These are phyloP conservation scores for Suhomyces maxii DNA, from an alignment of 1,139 yeast genomes.

Conservation along the genomic window DNA sequence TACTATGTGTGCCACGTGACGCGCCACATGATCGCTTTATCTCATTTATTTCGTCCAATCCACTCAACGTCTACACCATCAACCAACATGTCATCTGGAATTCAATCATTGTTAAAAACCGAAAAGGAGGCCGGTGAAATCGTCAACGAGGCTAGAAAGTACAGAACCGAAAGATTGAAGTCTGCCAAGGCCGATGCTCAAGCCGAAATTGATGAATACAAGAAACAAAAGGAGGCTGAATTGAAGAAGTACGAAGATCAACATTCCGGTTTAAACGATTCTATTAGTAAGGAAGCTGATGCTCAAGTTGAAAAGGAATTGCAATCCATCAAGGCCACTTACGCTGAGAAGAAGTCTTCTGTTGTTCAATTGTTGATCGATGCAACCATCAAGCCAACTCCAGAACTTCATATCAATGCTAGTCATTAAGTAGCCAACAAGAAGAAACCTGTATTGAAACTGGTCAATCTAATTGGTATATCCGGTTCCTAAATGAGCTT, in stretches of 20 bases:
- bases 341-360: slow-evolving; percentile 57
- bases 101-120: slow-evolving; percentile 52
- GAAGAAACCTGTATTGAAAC: neutral
- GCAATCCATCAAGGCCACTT: slow-evolving; percentile 60
- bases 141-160: slow-evolving; percentile 83
- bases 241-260: slow-evolving; percentile 68
- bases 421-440: neutral
- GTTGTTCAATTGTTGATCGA: slow-evolving; percentile 79
- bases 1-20: slow-evolving; percentile 2
- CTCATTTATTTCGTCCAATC: neutral
- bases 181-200: slow-evolving; percentile 94
- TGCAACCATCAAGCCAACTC: slow-evolving; percentile 76
- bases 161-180: slow-evolving; percentile 85
- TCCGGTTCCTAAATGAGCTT: too few species aligned
- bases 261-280: slow-evolving; percentile 65
- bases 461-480: neutral
- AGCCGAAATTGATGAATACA: slow-evolving; percentile 83
- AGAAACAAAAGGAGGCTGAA: slow-evolving; percentile 80
- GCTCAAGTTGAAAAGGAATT: slow-evolving; percentile 60
- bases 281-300: slow-evolving; percentile 74
- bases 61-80: neutral
- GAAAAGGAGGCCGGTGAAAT: slow-evolving; percentile 96
- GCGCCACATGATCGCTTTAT: neutral
- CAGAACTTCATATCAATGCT: slow-evolving; percentile 83
- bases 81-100: slow-evolving; percentile 26